Evolutionary conservation across 768 basidiomycete genomes (phyloP).

Genomic region (Hebeloma cylindrosporum): DNA sequence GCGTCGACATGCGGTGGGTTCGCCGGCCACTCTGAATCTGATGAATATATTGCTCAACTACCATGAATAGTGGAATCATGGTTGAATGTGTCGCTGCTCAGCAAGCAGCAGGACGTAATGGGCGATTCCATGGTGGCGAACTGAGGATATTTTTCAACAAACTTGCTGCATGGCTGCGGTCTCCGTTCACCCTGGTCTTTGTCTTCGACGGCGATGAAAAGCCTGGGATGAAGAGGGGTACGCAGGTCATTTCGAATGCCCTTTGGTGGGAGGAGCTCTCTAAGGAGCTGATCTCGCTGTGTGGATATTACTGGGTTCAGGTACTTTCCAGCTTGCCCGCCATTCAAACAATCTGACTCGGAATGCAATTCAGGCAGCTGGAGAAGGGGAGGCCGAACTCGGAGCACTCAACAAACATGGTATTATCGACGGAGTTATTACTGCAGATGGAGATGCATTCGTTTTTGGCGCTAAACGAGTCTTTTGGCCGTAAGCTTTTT

Average conservation of each 20-base stretch:
- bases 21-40: background rate
- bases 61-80: conserved; percentile 5
- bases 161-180: conserved; percentile 5
- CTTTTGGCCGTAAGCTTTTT: conserved; percentile 43
- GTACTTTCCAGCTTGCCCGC: background rate
- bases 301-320: conserved; percentile 40
- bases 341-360: conserved; percentile 14
- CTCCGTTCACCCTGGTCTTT: conserved; percentile 6
- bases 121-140: background rate
- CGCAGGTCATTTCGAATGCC: background rate
- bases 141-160: conserved; percentile 7
- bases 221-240: conserved; percentile 7
- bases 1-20: conserved; percentile 9
- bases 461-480: conserved; percentile 64
- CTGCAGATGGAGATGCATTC: conserved; percentile 71
- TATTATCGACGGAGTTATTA: conserved; percentile 62
- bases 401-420: conserved; percentile 58
- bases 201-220: conserved; percentile 15
- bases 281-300: conserved; percentile 37
- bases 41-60: background rate
- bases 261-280: conserved; percentile 5
- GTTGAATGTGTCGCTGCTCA: conserved; percentile 5
- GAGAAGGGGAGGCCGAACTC: conserved; percentile 79
- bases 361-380: conserved; percentile 51
- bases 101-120: background rate